Conservation (phyloP, 1,139 yeast genomes). For the Taphrina deformans region DNA sequence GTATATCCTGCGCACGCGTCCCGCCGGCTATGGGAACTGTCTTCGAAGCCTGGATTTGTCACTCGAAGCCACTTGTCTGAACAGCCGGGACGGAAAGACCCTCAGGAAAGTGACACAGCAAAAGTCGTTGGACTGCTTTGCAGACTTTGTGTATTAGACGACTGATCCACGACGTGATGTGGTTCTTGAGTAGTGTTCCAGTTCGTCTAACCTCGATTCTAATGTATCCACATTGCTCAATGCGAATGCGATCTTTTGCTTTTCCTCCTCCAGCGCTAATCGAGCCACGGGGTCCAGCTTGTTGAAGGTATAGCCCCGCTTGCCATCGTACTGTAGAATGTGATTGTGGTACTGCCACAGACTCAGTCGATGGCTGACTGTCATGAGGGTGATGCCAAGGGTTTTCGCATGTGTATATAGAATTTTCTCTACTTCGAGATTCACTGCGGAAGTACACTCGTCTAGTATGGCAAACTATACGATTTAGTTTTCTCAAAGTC, state of each 20-base stretch:
- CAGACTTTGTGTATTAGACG: constrained; percentile 2
- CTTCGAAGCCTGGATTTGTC: background rate
- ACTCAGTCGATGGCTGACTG: constrained; percentile 90
- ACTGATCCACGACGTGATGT: constrained; percentile 9
- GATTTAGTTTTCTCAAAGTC: too few relatives aligned
- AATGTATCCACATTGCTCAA: constrained; percentile 67
- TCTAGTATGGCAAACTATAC: constrained; percentile 93
- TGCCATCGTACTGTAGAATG: constrained; percentile 80
- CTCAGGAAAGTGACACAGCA: background rate
- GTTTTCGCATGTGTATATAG: constrained; percentile 84
- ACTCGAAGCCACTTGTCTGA: background rate
- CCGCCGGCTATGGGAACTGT: background rate
- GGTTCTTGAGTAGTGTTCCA: constrained; percentile 6
- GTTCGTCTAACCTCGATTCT: constrained; percentile 46
- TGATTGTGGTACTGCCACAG: constrained; percentile 89
- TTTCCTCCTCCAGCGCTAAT: constrained; percentile 68
- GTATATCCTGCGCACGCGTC: background rate
- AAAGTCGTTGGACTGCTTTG: constrained; percentile 1
- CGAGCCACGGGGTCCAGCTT: constrained; percentile 68
- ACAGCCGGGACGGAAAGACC: background rate
- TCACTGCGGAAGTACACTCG: constrained; percentile 92
- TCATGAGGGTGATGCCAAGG: constrained; percentile 76
- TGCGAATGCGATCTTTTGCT: constrained; percentile 62
- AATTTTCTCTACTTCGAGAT: constrained; percentile 85
- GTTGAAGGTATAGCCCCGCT: constrained; percentile 72